phyloP scores from a whole-genome alignment of 768 basidiomycete species.

The Boletus rubescentipes region DNA sequence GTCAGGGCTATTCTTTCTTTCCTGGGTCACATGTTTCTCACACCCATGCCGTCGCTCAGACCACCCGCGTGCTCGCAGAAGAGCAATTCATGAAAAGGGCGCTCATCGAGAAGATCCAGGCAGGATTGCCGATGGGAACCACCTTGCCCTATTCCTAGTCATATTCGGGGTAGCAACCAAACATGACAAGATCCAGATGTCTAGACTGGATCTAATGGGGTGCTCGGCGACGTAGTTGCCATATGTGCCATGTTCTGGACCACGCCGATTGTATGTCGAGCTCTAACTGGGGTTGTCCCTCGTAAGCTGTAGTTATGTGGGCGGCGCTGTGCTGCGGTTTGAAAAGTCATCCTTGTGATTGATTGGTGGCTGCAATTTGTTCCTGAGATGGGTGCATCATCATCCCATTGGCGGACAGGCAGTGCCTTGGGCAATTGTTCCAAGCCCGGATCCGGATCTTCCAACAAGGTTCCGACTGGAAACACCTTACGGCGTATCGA shows the following conservation, averaged over 20 bases:
- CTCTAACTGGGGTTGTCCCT: constrained; percentile 25
- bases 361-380: constrained; percentile 28
- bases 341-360: constrained; percentile 21
- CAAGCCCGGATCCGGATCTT: constrained; percentile 33
- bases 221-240: constrained; percentile 39
- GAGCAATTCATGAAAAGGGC: constrained; percentile 98
- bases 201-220: constrained; percentile 26
- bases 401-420: constrained; percentile 23
- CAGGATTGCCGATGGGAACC: constrained; percentile 53
- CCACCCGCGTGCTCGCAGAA: constrained; percentile 82
- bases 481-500: constrained; percentile 19
- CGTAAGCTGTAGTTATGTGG: constrained; percentile 12
- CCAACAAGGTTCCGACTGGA: constrained; percentile 28
- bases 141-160: constrained; percentile 40
- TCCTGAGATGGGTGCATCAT: constrained; percentile 21
- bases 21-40: constrained; percentile 17
- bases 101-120: constrained; percentile 86
- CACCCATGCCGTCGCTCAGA: constrained; percentile 42
- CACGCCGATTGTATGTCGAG: constrained; percentile 19
- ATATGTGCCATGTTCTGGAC: constrained; percentile 36
- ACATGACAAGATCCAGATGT: constrained; percentile 25
- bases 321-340: constrained; percentile 23
- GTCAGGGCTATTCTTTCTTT: constrained; percentile 47
- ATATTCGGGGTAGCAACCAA: constrained; percentile 35
- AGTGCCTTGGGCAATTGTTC: constrained; percentile 32